Conservation (phyloP, 495 filamentous ascomycete genomes). For the Coniosporium apollinis region DNA sequence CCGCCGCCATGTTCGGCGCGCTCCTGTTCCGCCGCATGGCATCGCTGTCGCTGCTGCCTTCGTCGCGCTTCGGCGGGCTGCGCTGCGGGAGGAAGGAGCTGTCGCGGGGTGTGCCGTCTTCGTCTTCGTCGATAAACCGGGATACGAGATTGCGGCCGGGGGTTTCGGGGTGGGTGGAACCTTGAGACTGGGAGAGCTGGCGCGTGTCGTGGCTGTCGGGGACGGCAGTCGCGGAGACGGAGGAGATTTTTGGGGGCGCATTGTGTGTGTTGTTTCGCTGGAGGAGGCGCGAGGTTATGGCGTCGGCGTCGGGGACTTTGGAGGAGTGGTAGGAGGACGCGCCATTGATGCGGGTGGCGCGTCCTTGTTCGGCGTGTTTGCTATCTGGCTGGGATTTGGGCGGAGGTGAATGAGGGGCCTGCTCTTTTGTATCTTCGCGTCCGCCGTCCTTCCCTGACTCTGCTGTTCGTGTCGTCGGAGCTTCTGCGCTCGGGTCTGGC, state of each 20-base stretch:
- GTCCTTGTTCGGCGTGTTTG: too few relatives aligned
- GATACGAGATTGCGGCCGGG: conserved; percentile 18
- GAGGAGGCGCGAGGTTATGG: conserved; percentile 40
- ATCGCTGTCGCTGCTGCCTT: conserved; percentile 7
- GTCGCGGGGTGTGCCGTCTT: conserved; percentile 13
- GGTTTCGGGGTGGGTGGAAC: conserved; percentile 25
- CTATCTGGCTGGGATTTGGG: too few relatives aligned
- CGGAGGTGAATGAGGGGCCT: too few relatives aligned
- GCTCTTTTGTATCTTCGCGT: too few relatives aligned
- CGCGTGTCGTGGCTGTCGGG: conserved; percentile 26
- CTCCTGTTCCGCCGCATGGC: conserved; percentile 13
- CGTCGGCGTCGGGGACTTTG: conserved; percentile 18
- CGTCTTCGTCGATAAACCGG: conserved; percentile 17
- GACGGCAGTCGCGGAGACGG: conserved; percentile 34
- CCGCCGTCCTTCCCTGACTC: too few relatives aligned
- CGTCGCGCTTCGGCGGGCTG: neutral
- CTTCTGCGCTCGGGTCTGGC: too few relatives aligned
- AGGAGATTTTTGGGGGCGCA: conserved; percentile 42
- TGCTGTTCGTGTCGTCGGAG: too few relatives aligned
- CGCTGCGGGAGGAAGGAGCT: conserved; percentile 17
- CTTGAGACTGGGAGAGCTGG: conserved; percentile 19
- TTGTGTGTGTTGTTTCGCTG: conserved; percentile 38
- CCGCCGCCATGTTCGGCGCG: conserved; percentile 12
- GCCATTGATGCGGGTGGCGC: conserved; percentile 1
- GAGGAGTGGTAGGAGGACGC: conserved; percentile 1